These are phyloP conservation scores for Tolypocladium amazonense DNA, from an alignment of 2,329 filamentous ascomycete genomes.

Conservation along the genomic window DNA sequence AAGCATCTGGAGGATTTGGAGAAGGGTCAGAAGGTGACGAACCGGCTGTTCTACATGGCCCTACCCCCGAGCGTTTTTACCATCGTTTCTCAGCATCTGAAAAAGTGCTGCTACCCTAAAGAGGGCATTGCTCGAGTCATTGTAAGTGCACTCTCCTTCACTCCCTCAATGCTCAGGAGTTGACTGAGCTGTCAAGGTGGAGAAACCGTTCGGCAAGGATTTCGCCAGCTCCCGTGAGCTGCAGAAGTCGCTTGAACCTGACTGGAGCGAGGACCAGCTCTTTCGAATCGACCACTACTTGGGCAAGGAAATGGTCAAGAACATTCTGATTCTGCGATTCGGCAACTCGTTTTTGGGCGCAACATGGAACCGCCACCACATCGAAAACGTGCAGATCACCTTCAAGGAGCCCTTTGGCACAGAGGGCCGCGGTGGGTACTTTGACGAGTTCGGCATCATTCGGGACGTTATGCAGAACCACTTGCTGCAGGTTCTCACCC, in stretches of 20 bases:
- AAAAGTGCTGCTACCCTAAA: conserved; percentile 91
- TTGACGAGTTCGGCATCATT: conserved; percentile 98
- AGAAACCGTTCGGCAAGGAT: conserved; percentile 99
- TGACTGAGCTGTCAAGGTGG: conserved; percentile 51
- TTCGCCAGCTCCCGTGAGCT: conserved; percentile 87
- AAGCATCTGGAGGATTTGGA: conserved; percentile 81
- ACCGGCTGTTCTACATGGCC: conserved; percentile 99
- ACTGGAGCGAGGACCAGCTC: conserved; percentile 98
- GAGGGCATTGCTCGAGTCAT: conserved; percentile 89
- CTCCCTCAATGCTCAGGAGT: conserved; percentile 5
- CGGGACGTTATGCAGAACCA: conserved; percentile 99
- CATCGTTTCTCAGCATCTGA: conserved; percentile 92
- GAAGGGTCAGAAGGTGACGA: conserved; percentile 67
- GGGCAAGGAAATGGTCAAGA: conserved; percentile 99
- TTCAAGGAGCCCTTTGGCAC: conserved; percentile 99
- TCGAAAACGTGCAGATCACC: conserved; percentile 97
- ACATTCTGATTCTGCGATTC: conserved; percentile 94
- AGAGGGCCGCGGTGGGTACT: conserved; percentile 95
- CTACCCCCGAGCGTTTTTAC: conserved; percentile 96
- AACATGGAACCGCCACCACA: conserved; percentile 98
- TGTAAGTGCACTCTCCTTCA: conserved; percentile 38
- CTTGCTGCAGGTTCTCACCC: conserved; percentile 87
- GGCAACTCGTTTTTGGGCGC: conserved; percentile 98
- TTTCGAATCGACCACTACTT: conserved; percentile 99
- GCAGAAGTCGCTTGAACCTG: conserved; percentile 86